Conservation (phyloP, 495 filamentous ascomycete species). For the Cercophora sp. region DNA sequence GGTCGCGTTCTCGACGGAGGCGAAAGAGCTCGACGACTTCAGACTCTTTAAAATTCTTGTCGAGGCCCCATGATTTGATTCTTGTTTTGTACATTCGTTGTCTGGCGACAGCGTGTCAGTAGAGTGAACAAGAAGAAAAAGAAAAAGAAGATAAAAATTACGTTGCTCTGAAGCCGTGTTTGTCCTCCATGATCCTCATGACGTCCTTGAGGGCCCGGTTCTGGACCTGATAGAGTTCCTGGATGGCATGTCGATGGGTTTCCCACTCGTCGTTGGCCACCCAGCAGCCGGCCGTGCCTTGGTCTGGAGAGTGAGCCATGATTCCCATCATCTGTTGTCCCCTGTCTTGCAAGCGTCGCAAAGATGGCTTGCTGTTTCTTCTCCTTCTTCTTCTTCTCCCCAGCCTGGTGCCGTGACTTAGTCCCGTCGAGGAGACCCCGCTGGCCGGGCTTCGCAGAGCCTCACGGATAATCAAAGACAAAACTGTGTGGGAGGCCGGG, state of each 20-base stretch:
- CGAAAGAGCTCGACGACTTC: conserved; percentile 30
- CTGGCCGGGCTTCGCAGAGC: too few relatives aligned
- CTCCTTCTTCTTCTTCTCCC: too few relatives aligned
- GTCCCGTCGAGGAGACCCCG: too few relatives aligned
- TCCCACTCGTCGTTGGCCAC: conserved; percentile 23
- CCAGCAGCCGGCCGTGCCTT: conserved; percentile 11
- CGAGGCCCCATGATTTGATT: conserved; percentile 32
- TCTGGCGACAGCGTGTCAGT: conserved; percentile 12
- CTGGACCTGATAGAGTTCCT: conserved; percentile 33
- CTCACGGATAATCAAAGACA: background rate
- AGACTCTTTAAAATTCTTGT: conserved; percentile 34
- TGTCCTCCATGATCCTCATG: conserved; percentile 33
- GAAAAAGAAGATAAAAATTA: too few relatives aligned
- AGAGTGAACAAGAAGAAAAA: too few relatives aligned
- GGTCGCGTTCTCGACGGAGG: conserved; percentile 24
- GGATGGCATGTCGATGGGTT: conserved; percentile 17
- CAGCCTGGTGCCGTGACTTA: too few relatives aligned
- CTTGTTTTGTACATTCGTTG: conserved; percentile 37
- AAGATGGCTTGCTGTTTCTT: too few relatives aligned
- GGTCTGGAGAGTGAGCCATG: background rate
- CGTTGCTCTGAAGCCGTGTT: conserved; percentile 32
- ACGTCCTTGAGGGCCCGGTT: conserved; percentile 32
- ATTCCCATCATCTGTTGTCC: background rate
- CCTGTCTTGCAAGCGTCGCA: background rate
- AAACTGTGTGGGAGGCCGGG: background rate